Evolutionary conservation across 2,329 filamentous ascomycete species (phyloP), one percentile per base, ranked within the genome.

Genomic region (Fusarium brevicatenulatum): DNA sequence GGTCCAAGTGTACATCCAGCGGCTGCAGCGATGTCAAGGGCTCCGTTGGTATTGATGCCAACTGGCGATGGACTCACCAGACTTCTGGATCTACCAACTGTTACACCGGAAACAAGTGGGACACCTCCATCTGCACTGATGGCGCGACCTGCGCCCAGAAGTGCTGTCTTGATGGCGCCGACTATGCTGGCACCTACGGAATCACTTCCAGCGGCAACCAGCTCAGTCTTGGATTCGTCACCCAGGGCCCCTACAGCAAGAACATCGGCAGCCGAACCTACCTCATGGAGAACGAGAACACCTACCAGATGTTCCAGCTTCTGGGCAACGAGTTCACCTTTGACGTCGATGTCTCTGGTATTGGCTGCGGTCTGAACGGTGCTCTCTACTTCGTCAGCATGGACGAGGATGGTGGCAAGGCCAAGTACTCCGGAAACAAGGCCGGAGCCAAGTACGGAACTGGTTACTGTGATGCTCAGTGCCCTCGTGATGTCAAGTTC

Each of bases 311-410:
- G 78, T 91, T 93, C 82, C 86, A 89, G 66, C 84, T 93, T 65
- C 84, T 90, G 60, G 90, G 89, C 81, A 87, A 91, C 78, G 91
- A 93, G 81, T 91, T 93, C 82, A 91, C 90, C 61, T 92, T 93
- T 70, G 91, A 93, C 62, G 91, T 93, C 32, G 91, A 93, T 78
- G 88, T 92, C 49, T 92, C 91, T 44, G 86, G 87, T 75, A 84
- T 92, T 25, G 87, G 88, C 67, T 94, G 92, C 77, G 92, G 92
- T 68, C 82, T 93, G 66, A 93, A 94, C 81, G 91, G 91, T 61
- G 91, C 91, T 50, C 83, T 93, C 52, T 93, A 93, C 83, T 88
- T 91, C 62, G 86, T 89, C 50, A 84, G 86, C 78, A 91, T 91
- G 89, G 87, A 89, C 43, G 81, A 82, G 23, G 88, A 90, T 72